Base-by-base conservation (phyloP, 805 yeast genomes). In the Grigorovia humatica region DNA sequence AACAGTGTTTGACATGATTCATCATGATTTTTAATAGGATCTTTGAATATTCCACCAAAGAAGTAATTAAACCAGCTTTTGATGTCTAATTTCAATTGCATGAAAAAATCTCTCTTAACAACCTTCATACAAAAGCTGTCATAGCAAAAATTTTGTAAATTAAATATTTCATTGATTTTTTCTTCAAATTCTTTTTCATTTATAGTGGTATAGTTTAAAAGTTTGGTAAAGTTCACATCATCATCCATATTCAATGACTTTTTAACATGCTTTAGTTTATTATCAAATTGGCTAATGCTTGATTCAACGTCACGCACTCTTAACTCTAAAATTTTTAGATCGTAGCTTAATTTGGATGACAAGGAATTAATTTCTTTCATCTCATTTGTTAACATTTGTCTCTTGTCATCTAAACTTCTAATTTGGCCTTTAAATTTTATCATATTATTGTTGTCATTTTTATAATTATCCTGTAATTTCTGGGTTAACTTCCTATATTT, bases 251-350 rank as follows among this genome's bases (percentile, higher is more conserved):
- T 43, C 4, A 63, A 52, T 7, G 61, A 48, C 23, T 55, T 60
- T 47, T 54, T 59, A 12, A 63, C 57, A 2, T 57, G 52, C 2
- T 49, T 52, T 29, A 66, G 30, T 48, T 64, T 68, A 3, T 53
- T 43, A 47, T 68, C 67, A 63, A 79, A 78, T 46, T 73, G 67
- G 46, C 71, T 70, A 51, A 80, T 73, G 47, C 82, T 75, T 30
- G 81, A 83, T 58, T 82, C 87, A 8, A 84, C 82, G 59, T 85
- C 93, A 44, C 79, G 74, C 47, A 85, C 75, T 57, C 84, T 81
- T 29, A 77, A 75, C 32, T 76, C 76, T 35, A 85, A 64, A 42
- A 82, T 70, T 38, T 85, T 69, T 43, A 82, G 69, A 62, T 85
- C 91, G 63, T 85, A 85, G 56, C 80, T 80, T 48, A 85, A 62